Conservation (phyloP, 768 basidiomycete species). For the Suillus alpinus region DNA sequence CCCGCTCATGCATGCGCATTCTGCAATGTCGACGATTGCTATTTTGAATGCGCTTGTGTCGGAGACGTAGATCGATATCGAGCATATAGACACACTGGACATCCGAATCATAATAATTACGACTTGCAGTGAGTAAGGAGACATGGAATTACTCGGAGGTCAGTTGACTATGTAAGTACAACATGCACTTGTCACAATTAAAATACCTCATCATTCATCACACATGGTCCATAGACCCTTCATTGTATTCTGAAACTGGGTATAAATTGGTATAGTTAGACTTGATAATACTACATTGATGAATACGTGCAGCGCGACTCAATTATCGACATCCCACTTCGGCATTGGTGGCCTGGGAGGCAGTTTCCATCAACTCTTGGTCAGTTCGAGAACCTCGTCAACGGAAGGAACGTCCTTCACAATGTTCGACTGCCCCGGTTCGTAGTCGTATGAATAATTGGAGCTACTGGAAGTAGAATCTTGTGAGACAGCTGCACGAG, state of each 20-base stretch:
- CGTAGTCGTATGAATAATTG: background rate
- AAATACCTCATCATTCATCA: too few species aligned
- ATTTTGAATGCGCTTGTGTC: conserved; percentile 85
- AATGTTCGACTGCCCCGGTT: background rate
- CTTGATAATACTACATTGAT: background rate
- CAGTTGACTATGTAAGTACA: too few species aligned
- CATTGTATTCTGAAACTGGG: background rate
- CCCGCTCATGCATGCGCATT: conserved; percentile 92
- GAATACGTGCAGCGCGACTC: background rate
- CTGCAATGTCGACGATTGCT: conserved; percentile 81
- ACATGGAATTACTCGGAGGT: too few species aligned
- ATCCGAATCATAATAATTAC: too few species aligned
- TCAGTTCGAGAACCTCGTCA: background rate
- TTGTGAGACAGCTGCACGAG: background rate
- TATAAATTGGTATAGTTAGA: background rate
- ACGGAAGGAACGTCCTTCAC: background rate
- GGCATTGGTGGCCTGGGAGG: conserved; percentile 30
- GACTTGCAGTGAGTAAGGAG: too few species aligned
- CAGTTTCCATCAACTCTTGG: conserved; percentile 21
- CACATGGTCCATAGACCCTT: too few species aligned
- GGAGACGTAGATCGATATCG: conserved; percentile 94
- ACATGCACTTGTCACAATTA: too few species aligned
- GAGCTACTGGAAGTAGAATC: background rate
- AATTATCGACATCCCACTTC: conserved; percentile 22
- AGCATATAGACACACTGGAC: conserved; percentile 96